These are phyloP conservation scores for Fusarium mangiferae DNA, from an alignment of 2,329 filamentous ascomycete species.

Conservation along the genomic window DNA sequence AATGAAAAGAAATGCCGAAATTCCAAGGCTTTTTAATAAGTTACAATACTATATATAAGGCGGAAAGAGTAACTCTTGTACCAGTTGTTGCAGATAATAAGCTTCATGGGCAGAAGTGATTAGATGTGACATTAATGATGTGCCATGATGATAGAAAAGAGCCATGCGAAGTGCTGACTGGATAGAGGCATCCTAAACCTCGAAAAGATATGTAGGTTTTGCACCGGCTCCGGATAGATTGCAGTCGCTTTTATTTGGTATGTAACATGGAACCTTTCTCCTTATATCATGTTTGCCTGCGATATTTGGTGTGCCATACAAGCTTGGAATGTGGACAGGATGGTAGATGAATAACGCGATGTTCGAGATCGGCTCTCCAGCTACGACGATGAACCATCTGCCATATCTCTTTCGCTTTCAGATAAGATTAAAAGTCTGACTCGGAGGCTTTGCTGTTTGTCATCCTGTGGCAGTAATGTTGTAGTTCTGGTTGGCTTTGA, in stretches of 20 bases:
- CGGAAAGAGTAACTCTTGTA: background rate
- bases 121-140: background rate
- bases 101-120: background rate
- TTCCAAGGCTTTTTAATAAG: background rate
- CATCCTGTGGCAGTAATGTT: background rate
- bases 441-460: background rate
- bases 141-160: background rate
- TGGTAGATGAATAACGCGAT: background rate
- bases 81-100: background rate
- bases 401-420: background rate
- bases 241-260: background rate
- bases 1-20: background rate
- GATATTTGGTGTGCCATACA: background rate
- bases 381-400: background rate
- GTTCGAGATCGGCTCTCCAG: background rate
- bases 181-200: background rate
- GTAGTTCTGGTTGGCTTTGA: background rate
- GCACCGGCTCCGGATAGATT: background rate
- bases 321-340: background rate
- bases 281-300: background rate
- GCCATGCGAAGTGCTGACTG: background rate
- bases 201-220: background rate
- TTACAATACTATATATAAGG: background rate
- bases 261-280: background rate
- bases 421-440: background rate